Evolutionary conservation across 805 yeast genomes (phyloP).

Genomic region (Cyberlindnera bimundalis): DNA sequence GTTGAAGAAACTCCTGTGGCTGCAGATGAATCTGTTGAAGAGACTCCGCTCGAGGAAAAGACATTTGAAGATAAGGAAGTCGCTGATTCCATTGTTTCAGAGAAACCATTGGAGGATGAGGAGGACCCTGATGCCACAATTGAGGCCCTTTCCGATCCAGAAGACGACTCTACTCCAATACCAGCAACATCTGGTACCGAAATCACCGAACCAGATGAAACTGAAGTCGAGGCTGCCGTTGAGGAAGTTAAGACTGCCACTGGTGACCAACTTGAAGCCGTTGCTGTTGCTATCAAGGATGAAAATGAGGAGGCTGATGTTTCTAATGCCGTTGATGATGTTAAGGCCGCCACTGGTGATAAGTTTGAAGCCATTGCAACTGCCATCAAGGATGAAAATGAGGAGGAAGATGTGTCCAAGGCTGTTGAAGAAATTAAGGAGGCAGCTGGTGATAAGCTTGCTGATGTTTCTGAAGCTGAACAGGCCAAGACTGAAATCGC

Average conservation of each 20-base stretch:
- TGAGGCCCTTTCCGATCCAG: slow-evolving; percentile 12
- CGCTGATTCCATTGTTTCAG: neutral
- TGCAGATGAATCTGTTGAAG: slow-evolving; percentile 1
- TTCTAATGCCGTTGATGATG: slow-evolving; percentile 4
- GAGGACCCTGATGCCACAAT: slow-evolving; percentile 13
- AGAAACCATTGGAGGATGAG: slow-evolving; percentile 5
- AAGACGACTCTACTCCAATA: slow-evolving; percentile 6
- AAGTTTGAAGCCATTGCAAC: slow-evolving; percentile 5
- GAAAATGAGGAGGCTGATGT: slow-evolving; percentile 1
- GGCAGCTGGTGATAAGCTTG: slow-evolving; percentile 1
- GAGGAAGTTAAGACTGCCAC: slow-evolving; percentile 4
- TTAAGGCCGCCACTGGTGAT: slow-evolving; percentile 6
- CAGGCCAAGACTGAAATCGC: neutral
- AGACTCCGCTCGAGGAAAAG: neutral
- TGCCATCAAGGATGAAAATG: slow-evolving; percentile 1
- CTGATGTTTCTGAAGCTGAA: slow-evolving; percentile 6
- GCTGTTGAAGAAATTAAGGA: slow-evolving; percentile 7
- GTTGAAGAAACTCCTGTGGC: neutral
- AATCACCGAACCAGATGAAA: slow-evolving; percentile 6
- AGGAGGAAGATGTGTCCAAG: slow-evolving; percentile 3
- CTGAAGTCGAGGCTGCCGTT: slow-evolving; percentile 3
- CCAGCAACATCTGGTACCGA: slow-evolving; percentile 6
- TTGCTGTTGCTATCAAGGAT: slow-evolving; percentile 3
- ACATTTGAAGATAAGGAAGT: neutral
- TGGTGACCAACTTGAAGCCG: slow-evolving; percentile 2